Percentiles rank a stretch among this genome's conserved stretches.
Evolutionary conservation across 306 rosid genomes (phyloP).

Genomic region (Bauhinia variegata): DNA sequence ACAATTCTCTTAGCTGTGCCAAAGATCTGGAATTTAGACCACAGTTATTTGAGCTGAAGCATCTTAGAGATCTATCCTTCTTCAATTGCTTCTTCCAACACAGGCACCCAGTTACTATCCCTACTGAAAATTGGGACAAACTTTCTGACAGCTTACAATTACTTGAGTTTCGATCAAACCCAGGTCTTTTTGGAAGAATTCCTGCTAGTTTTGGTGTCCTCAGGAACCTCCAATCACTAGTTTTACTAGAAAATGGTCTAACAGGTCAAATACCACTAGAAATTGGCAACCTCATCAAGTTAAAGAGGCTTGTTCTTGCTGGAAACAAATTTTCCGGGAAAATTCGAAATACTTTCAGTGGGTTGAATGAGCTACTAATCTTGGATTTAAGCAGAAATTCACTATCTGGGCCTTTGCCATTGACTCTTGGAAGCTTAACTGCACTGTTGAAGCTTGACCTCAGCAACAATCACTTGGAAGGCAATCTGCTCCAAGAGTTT

Average conservation of each 20-base stretch:
- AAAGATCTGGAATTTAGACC: constrained; percentile 54
- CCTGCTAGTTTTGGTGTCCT: constrained; percentile 64
- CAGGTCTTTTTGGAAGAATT: constrained; percentile 62
- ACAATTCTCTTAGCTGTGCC: constrained; percentile 75
- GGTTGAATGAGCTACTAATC: constrained; percentile 57
- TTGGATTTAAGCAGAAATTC: constrained; percentile 77
- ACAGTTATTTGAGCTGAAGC: constrained; percentile 64
- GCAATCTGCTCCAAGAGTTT: constrained; percentile 51
- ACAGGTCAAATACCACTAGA: constrained; percentile 60
- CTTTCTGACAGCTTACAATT: constrained; percentile 67
- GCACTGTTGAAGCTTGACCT: constrained; percentile 81
- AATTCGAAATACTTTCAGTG: constrained; percentile 58
- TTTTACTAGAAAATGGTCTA: constrained; percentile 65
- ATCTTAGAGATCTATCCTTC: constrained; percentile 68
- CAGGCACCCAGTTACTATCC: constrained; percentile 52
- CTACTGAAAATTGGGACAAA: constrained; percentile 65
- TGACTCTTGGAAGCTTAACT: constrained; percentile 54
- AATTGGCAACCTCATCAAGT: constrained; percentile 56
- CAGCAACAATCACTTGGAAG: constrained; percentile 68
- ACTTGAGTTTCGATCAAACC: constrained; percentile 76
- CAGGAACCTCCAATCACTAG: constrained; percentile 71
- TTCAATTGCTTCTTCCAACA: constrained; percentile 71
- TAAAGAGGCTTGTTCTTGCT: constrained; percentile 71
- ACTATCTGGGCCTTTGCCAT: constrained; percentile 71
- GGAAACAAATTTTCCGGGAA: constrained; percentile 59